Percentiles rank a stretch among this genome's conserved stretches.
phyloP scores from a whole-genome alignment of 768 basidiomycete genomes.

The Pulveroboletus ravenelii region DNA sequence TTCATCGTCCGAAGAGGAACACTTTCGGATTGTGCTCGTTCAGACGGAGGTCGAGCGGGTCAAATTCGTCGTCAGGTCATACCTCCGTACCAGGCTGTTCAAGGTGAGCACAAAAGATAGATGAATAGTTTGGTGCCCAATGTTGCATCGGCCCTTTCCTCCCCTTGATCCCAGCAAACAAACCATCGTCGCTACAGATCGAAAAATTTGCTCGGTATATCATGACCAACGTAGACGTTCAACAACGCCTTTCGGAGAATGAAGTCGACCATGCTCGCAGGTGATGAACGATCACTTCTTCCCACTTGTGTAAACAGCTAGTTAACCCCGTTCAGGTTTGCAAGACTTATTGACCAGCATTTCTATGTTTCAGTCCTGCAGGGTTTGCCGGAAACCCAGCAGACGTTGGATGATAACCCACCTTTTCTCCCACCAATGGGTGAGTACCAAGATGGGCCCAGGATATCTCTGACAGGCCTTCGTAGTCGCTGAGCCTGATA shows the following conservation, averaged over 20 bases:
- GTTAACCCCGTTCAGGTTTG: slow-evolving; percentile 48
- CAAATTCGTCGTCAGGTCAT: slow-evolving; percentile 87
- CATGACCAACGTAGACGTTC: slow-evolving; percentile 61
- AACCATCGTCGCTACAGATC: slow-evolving; percentile 46
- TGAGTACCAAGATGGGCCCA: slow-evolving; percentile 30
- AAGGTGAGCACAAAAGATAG: slow-evolving; percentile 50
- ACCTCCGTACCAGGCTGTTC: slow-evolving; percentile 77
- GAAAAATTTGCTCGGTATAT: slow-evolving; percentile 85
- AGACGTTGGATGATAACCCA: slow-evolving; percentile 69
- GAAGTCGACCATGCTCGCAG: slow-evolving; percentile 79
- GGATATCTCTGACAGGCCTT: slow-evolving; percentile 5
- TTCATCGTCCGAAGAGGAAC: slow-evolving; percentile 85
- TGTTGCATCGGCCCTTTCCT: not conserved
- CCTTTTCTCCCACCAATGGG: slow-evolving; percentile 74
- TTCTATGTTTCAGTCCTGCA: slow-evolving; percentile 78
- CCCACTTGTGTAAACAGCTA: not conserved
- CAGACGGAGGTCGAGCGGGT: slow-evolving; percentile 94
- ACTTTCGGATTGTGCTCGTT: slow-evolving; percentile 87
- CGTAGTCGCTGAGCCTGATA: slow-evolving; percentile 75
- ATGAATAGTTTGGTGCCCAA: not conserved
- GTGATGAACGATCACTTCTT: slow-evolving; percentile 33
- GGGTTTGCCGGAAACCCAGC: slow-evolving; percentile 71
- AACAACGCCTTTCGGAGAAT: slow-evolving; percentile 74
- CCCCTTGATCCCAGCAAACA: not conserved
- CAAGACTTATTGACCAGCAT: slow-evolving; percentile 71